A percentile compares a stretch with the other conserved stretches of the same genome.
Evolutionary conservation across 352 stramenopile genomes (phyloP).

Genomic region (Pythium phragmiticola): DNA sequence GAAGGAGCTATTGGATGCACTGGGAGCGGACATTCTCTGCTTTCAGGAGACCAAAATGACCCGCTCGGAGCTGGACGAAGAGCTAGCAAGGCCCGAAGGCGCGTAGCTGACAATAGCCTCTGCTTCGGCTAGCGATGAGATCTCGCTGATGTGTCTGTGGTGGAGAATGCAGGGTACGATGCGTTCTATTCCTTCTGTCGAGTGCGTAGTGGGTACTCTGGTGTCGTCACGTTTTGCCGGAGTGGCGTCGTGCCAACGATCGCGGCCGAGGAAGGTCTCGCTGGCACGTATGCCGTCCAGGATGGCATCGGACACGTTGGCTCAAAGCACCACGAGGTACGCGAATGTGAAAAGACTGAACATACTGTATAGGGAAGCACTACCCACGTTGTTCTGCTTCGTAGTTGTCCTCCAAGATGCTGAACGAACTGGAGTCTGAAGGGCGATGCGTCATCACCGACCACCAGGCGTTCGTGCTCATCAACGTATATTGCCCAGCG

Average conservation of each 20-base stretch:
- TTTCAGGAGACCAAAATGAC: conserved; percentile 88
- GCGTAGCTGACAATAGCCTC: not conserved
- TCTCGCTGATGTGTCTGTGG: conserved; percentile 3
- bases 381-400: not conserved
- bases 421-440: conserved; percentile 73
- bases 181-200: conserved; percentile 84
- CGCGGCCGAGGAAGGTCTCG: conserved; percentile 72
- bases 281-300: conserved; percentile 53
- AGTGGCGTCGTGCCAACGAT: conserved; percentile 47
- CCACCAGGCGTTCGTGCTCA: conserved; percentile 82
- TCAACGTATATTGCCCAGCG: conserved; percentile 90
- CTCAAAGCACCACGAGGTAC: conserved; percentile 45
- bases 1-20: conserved; percentile 45
- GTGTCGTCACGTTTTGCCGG: conserved; percentile 70
- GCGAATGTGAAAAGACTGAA: not conserved
- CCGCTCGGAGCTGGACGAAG: conserved; percentile 75
- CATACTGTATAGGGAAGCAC: not conserved
- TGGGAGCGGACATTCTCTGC: conserved; percentile 75
- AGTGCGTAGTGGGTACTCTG: conserved; percentile 67
- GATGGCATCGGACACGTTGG: conserved; percentile 60
- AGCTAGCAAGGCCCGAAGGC: conserved; percentile 67
- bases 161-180: conserved; percentile 48
- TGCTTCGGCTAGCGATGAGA: not conserved
- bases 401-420: conserved; percentile 50
- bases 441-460: conserved; percentile 87